These are phyloP conservation scores for Hypoxylon sp. DNA, from an alignment of 2,329 filamentous ascomycete genomes.

Conservation along the genomic window DNA sequence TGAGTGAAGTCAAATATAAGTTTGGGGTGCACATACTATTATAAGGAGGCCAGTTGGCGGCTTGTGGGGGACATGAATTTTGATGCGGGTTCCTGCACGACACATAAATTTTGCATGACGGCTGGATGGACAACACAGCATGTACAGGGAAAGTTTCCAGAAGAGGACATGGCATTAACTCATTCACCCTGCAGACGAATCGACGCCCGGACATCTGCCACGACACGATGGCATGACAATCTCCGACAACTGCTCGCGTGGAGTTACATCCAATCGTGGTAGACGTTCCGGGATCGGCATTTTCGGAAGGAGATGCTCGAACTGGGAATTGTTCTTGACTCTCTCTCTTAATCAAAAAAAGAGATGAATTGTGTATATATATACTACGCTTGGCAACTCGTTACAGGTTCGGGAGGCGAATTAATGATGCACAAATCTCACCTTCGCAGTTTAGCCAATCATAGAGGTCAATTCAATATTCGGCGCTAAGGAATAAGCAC, in stretches of 20 bases:
- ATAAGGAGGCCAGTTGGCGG: constrained; percentile 21
- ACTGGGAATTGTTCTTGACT: constrained; percentile 25
- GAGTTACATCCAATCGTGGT: constrained; percentile 35
- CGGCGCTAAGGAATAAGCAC: constrained; percentile 3
- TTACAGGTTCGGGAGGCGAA: constrained; percentile 13
- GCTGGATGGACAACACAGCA: constrained; percentile 14
- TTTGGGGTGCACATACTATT: constrained; percentile 12
- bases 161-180: constrained; percentile 22
- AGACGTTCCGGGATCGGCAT: constrained; percentile 12
- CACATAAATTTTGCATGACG: constrained; percentile 5
- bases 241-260: constrained; percentile 23
- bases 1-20: constrained; percentile 15
- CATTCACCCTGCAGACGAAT: constrained; percentile 22
- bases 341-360: not conserved
- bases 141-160: constrained; percentile 14
- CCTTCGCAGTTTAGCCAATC: constrained; percentile 19
- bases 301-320: constrained; percentile 39
- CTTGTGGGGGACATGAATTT: constrained; percentile 22
- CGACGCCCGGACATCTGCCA: constrained; percentile 2
- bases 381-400: constrained; percentile 7
- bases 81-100: constrained; percentile 30
- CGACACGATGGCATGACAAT: constrained; percentile 12
- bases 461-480: constrained; percentile 24
- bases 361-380: constrained; percentile 13
- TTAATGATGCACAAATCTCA: constrained; percentile 18